Percentiles rank a stretch among this genome's conserved stretches.
phyloP scores from a whole-genome alignment of 257 asterid genomes.

The Nicotiana benthamiana region DNA sequence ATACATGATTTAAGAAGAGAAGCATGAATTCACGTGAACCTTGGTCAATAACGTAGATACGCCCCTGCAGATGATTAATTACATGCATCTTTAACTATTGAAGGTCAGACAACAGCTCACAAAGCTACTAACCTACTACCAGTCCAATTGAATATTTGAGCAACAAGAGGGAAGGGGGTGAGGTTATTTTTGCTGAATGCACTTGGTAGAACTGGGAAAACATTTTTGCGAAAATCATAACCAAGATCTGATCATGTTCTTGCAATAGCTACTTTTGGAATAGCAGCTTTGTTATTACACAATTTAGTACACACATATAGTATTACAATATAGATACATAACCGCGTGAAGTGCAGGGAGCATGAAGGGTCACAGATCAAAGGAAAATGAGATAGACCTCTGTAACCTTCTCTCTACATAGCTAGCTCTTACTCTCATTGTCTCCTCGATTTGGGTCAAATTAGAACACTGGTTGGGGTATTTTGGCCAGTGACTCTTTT shows the following conservation, averaged over 20 bases:
- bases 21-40: no score
- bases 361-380: no score
- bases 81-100: no score
- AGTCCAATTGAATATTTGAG: no score
- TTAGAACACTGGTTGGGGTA: conserved; percentile 37
- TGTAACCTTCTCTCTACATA: neutral
- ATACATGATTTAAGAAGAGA: no score
- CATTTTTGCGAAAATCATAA: neutral
- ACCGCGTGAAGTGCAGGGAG: neutral
- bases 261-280: neutral
- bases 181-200: no score
- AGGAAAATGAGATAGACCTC: no score
- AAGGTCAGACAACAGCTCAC: no score
- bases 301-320: no score
- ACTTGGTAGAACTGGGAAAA: neutral
- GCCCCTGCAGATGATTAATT: no score
- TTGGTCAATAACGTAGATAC: no score
- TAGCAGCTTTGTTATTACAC: neutral
- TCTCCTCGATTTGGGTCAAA: neutral
- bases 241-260: neutral
- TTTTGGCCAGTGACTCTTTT: conserved; percentile 46
- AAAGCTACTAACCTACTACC: no score
- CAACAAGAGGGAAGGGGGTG: neutral
- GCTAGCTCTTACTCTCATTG: neutral
- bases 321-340: neutral